Percentiles rank a stretch among this genome's conserved stretches.
These are phyloP conservation scores for Sequoia sempervirens DNA, from an alignment of 75 land plant genomes.

Conservation along the genomic window DNA sequence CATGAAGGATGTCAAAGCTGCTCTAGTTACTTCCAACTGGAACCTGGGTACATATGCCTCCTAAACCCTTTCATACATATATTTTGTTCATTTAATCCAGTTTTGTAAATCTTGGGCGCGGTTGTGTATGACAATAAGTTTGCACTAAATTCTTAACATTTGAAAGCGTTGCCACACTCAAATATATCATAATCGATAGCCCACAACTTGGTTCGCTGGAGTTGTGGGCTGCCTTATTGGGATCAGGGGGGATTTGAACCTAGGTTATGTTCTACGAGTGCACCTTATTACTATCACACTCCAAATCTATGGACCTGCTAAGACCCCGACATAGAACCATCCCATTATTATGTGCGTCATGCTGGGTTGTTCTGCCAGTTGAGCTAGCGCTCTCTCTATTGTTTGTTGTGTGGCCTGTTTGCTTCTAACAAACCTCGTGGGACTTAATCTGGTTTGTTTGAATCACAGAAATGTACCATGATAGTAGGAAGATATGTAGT, in stretches of 20 bases:
- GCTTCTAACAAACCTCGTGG: neutral
- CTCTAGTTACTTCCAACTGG: slow-evolving; percentile 77
- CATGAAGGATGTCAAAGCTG: slow-evolving; percentile 85
- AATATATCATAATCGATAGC: neutral
- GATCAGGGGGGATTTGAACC: neutral
- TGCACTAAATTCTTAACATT: neutral
- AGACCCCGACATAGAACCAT: too few species aligned
- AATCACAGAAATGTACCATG: neutral
- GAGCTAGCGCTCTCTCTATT: too few species aligned
- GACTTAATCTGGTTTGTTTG: neutral
- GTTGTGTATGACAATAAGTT: neutral
- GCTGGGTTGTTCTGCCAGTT: too few species aligned
- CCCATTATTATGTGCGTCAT: too few species aligned
- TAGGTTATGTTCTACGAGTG: neutral
- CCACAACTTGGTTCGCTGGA: neutral
- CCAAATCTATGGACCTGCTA: too few species aligned
- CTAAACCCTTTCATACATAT: neutral
- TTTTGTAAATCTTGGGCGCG: neutral
- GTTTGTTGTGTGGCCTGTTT: too few species aligned
- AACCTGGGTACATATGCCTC: slow-evolving; percentile 53
- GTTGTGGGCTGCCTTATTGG: neutral
- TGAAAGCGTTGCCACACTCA: neutral
- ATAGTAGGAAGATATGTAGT: neutral
- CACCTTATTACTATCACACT: neutral
- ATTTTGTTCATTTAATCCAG: neutral